Percentiles rank a stretch among this genome's conserved stretches.
These are phyloP conservation scores for Neurospora sp. DNA, from an alignment of 2,329 filamentous ascomycete species.

Conservation along the genomic window DNA sequence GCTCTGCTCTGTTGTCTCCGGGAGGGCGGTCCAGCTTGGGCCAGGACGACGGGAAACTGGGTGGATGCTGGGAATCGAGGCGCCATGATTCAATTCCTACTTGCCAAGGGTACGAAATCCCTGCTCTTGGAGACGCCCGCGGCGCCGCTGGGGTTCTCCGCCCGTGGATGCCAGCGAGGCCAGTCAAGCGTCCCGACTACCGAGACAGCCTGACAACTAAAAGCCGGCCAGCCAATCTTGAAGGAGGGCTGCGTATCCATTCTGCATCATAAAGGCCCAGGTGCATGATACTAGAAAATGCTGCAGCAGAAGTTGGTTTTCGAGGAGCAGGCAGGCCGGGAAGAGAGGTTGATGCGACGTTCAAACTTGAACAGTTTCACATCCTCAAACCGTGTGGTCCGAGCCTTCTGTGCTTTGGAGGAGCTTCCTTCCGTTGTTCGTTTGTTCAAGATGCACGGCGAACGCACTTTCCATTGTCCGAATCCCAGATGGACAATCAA, in stretches of 20 bases:
- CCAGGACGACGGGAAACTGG: not conserved
- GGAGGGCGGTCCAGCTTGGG: not conserved
- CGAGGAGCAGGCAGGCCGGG: not conserved
- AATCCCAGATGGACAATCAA: not conserved
- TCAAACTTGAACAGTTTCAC: not conserved
- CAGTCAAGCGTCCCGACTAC: not conserved
- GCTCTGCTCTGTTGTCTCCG: not conserved
- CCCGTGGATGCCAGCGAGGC: not conserved
- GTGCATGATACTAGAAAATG: not conserved
- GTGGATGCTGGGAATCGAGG: not conserved
- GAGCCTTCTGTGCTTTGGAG: not conserved
- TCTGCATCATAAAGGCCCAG: not conserved
- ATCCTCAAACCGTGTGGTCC: not conserved
- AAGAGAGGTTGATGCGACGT: not conserved
- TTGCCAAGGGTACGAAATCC: not conserved
- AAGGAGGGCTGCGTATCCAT: not conserved
- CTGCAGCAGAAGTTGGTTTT: not conserved
- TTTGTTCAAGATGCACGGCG: not conserved
- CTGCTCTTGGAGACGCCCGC: not conserved
- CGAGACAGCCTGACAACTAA: not conserved
- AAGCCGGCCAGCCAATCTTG: not conserved
- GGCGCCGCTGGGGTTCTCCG: not conserved
- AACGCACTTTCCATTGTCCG: not conserved
- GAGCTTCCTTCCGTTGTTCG: not conserved
- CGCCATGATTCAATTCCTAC: not conserved